Evolutionary conservation across 306 rosid species (phyloP).

Genomic region (Abrus precatorius): DNA sequence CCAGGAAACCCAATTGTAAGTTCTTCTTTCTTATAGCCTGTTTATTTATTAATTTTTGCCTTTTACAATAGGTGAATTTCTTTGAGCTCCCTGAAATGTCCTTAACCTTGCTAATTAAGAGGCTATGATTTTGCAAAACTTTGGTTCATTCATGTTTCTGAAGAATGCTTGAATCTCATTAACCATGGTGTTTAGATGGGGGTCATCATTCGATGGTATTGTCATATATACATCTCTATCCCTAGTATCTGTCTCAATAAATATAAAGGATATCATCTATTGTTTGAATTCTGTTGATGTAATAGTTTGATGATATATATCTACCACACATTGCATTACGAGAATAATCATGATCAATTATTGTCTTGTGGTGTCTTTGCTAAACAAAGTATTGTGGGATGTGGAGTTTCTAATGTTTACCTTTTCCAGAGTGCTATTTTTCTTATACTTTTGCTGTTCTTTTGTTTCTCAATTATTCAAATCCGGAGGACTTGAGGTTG

Average conservation of each 20-base stretch:
- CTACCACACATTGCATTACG: not conserved
- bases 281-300: not conserved
- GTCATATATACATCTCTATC: not conserved
- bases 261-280: not conserved
- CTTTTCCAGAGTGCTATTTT: not conserved
- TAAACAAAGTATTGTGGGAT: not conserved
- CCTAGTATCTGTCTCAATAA: not conserved
- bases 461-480: not conserved
- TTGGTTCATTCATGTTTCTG: conserved; percentile 1
- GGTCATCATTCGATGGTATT: not conserved
- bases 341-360: not conserved
- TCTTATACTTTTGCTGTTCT: not conserved
- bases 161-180: not conserved
- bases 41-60: not conserved
- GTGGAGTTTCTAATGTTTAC: not conserved
- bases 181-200: not conserved
- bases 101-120: too few relatives aligned
- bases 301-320: not conserved
- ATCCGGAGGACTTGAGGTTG: not conserved
- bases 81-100: not conserved
- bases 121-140: not conserved
- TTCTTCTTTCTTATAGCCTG: conserved; percentile 8
- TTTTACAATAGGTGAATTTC: not conserved
- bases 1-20: conserved; percentile 53
- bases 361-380: conserved; percentile 2